Base-by-base conservation (phyloP, 1,139 yeast species). In the Geotrichum histeridarum region DNA sequence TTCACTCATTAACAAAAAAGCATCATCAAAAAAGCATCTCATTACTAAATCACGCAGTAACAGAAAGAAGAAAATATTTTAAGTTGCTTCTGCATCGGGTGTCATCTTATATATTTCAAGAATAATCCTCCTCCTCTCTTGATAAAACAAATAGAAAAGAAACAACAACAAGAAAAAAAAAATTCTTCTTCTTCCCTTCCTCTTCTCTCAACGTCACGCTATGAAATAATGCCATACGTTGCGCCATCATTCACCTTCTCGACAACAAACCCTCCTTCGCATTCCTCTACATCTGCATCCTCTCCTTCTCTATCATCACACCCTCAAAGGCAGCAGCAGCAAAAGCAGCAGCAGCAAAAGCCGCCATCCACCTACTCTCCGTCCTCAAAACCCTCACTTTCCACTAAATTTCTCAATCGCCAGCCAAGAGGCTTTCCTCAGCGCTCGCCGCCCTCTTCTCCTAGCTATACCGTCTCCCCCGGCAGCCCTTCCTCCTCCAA, bases 361-460 rank as follows among this genome's bases (percentile, higher is more conserved):
- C 5, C 44, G 4, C 44, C 44, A 4, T 4, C 44, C 30, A 41
- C 44, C 8, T 41, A 41, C 32, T 41, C 44, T 18, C 32, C 44
- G 2, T 5, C 31, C 3, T 18, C 44, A 7, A 5, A 41, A 5
- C n/a, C 44, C 3, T 41, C 44, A 3, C 32, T 41, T 11, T 41
- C 44, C 6, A 41, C 44, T 9, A 17, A 41, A 18, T 41, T 18
- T 22, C 44, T 41, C 4, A 41, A 18, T 22, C 18, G 22, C 14
- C 44, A 41, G 32, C 44, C 44, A 4, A 9, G 49, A 53, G 11
- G 62, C 65, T 6, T 83, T 76, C 60, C 65, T 83, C 45, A 54
- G 57, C 6, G 53, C 58, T 3, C 59, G 74, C 22, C 60, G 60
- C 17, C 54, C 61, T 17, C 62, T 66, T 49, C 77, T 47, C 8